Evolutionary conservation across 495 filamentous ascomycete genomes (phyloP).

Genomic region (Platismatia glauca): DNA sequence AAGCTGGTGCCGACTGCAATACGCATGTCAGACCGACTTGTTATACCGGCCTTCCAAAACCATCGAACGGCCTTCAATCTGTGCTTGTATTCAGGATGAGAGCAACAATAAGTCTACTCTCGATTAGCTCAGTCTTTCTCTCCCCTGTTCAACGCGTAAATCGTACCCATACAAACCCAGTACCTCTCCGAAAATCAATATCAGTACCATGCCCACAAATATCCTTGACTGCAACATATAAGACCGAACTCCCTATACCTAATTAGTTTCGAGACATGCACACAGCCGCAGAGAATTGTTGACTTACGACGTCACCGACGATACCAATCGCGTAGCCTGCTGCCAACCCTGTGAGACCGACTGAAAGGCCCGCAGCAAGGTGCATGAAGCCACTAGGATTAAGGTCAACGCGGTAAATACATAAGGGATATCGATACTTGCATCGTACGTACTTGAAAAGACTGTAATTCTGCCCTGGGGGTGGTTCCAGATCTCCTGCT

Average conservation of each 20-base stretch:
- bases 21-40: background rate
- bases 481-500: conserved; percentile 68
- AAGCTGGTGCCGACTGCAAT: background rate
- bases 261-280: conserved; percentile 25
- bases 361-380: conserved; percentile 79
- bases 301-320: conserved; percentile 72
- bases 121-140: conserved; percentile 8
- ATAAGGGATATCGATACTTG: background rate
- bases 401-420: conserved; percentile 20
- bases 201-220: conserved; percentile 97
- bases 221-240: conserved; percentile 95
- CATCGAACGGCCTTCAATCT: conserved; percentile 10
- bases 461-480: conserved; percentile 53
- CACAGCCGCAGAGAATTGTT: background rate
- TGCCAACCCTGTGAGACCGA: conserved; percentile 86
- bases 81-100: conserved; percentile 26
- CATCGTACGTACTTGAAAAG: conserved; percentile 62
- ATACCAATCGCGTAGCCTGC: conserved; percentile 95
- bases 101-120: conserved; percentile 24
- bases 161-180: conserved; percentile 90
- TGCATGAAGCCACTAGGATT: conserved; percentile 74
- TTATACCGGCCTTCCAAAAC: background rate
- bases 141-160: background rate
- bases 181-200: conserved; percentile 97
- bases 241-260: conserved; percentile 63